Evolutionary conservation across 371 early-diverging fungal genomes (phyloP).

Genomic region (Choanephora cucurbitarum): DNA sequence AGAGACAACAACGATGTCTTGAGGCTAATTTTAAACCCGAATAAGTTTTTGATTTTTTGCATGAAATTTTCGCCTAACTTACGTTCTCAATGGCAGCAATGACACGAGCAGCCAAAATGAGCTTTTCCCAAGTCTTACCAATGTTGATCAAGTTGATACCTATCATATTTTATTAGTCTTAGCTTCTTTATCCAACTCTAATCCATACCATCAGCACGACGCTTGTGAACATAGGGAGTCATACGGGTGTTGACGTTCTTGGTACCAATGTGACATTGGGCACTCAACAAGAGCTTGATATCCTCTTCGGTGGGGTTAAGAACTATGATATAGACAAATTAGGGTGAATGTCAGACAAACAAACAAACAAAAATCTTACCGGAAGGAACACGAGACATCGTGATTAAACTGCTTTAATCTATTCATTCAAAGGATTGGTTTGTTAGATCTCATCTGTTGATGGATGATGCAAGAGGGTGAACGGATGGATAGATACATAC

Average conservation of each 20-base stretch:
- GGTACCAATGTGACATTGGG: constrained; percentile 90
- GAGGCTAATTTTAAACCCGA: too few relatives aligned
- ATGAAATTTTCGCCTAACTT: constrained; percentile 9
- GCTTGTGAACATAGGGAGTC: constrained; percentile 93
- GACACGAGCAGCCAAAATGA: constrained; percentile 97
- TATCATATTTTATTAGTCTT: constrained; percentile 1
- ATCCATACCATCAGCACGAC: constrained; percentile 84
- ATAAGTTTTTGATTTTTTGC: neutral
- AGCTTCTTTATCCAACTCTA: too few relatives aligned
- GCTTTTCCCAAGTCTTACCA: constrained; percentile 99
- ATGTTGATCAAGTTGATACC: constrained; percentile 96
- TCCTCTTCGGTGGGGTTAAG: constrained; percentile 81
- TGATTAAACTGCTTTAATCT: constrained; percentile 17
- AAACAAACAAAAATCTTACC: constrained; percentile 11
- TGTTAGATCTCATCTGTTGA: too few relatives aligned
- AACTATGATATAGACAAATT: neutral
- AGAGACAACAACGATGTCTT: constrained; percentile 95
- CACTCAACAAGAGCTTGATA: constrained; percentile 89
- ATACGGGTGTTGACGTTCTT: constrained; percentile 93
- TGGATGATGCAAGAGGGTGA: too few relatives aligned
- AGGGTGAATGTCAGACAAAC: too few relatives aligned
- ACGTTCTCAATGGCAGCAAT: constrained; percentile 96
- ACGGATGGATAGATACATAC: constrained; percentile 14
- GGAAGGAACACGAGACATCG: constrained; percentile 26
- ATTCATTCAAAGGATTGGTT: constrained; percentile 1